Conservation (phyloP, 2,329 filamentous ascomycete genomes). For the Thermomyces lanuginosus region DNA sequence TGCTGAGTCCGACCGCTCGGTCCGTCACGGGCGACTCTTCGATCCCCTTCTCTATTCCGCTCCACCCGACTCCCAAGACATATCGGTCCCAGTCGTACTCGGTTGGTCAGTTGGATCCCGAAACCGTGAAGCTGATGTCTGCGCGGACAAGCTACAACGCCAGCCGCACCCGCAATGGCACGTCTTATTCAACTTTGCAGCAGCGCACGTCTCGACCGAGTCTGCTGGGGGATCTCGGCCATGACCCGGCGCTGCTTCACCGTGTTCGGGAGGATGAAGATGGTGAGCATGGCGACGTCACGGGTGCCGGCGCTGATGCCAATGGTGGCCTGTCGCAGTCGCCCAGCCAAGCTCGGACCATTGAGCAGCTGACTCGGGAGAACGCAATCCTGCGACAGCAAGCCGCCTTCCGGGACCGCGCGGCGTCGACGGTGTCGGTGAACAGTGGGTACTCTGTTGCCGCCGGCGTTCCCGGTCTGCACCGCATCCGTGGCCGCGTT, state of each 20-base stretch:
- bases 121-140: slow-evolving; percentile 27
- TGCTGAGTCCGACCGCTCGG: slow-evolving; percentile 34
- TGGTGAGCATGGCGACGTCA: slow-evolving; percentile 13
- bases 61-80: slow-evolving; percentile 80
- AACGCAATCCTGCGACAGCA: slow-evolving; percentile 32
- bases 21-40: slow-evolving; percentile 35
- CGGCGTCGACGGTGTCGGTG: slow-evolving; percentile 24
- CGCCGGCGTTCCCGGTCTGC: slow-evolving; percentile 16
- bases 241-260: slow-evolving; percentile 30
- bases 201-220: slow-evolving; percentile 56
- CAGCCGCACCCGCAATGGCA: slow-evolving; percentile 21
- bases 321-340: slow-evolving; percentile 23
- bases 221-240: slow-evolving; percentile 29
- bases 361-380: slow-evolving; percentile 32
- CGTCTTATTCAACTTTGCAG: slow-evolving; percentile 53
- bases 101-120: slow-evolving; percentile 71
- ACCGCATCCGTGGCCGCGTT: slow-evolving; percentile 26
- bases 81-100: slow-evolving; percentile 95
- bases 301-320: slow-evolving; percentile 23
- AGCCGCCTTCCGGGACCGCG: slow-evolving; percentile 22
- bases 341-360: slow-evolving; percentile 27
- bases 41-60: slow-evolving; percentile 71
- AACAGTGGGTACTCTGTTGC: slow-evolving; percentile 19
- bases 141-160: slow-evolving; percentile 14
- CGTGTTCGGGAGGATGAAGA: slow-evolving; percentile 35